Conservation (phyloP, 768 basidiomycete species). For the Candolleomyces efflorescens region DNA sequence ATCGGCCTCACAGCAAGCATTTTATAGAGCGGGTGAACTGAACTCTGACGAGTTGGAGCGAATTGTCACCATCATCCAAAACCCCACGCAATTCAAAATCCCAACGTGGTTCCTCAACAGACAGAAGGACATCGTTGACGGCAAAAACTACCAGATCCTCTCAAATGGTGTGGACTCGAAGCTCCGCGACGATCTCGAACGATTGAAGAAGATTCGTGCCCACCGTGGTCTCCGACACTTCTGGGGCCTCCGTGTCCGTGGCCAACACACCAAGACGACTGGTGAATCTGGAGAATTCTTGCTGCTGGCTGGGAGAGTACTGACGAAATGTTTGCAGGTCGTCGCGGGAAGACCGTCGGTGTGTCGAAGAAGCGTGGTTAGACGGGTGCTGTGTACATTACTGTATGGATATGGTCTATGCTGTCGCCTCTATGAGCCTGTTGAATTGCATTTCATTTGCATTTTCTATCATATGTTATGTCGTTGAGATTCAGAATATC, state of each 20-base stretch:
- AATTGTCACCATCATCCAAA: conserved; percentile 98
- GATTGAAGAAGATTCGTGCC: conserved; percentile 98
- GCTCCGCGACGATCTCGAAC: conserved; percentile 95
- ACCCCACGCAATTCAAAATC: conserved; percentile 99
- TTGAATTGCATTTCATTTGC: neutral
- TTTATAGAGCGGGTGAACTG: conserved; percentile 87
- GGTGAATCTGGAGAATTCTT: conserved; percentile 43
- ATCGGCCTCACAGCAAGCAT: conserved; percentile 6
- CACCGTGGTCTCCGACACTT: conserved; percentile 91
- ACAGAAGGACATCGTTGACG: conserved; percentile 96
- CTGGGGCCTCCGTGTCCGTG: conserved; percentile 94
- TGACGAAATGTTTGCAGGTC: conserved; percentile 44
- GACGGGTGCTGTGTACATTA: conserved; percentile 15
- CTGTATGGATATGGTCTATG: conserved; percentile 7
- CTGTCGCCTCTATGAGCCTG: neutral
- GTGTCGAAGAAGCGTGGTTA: conserved; percentile 86
- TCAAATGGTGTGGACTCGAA: conserved; percentile 98
- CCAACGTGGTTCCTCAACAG: conserved; percentile 99
- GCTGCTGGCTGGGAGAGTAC: conserved; percentile 6
- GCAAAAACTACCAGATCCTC: conserved; percentile 93
- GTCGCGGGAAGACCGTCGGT: conserved; percentile 94
- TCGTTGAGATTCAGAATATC: neutral
- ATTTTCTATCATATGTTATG: neutral
- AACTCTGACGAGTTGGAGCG: conserved; percentile 99
- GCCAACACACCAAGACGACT: conserved; percentile 99